A percentile compares a stretch with the other conserved stretches of the same genome.
phyloP scores from a whole-genome alignment of 108 stramenopile genomes.

The Schizochytrium sp. region DNA sequence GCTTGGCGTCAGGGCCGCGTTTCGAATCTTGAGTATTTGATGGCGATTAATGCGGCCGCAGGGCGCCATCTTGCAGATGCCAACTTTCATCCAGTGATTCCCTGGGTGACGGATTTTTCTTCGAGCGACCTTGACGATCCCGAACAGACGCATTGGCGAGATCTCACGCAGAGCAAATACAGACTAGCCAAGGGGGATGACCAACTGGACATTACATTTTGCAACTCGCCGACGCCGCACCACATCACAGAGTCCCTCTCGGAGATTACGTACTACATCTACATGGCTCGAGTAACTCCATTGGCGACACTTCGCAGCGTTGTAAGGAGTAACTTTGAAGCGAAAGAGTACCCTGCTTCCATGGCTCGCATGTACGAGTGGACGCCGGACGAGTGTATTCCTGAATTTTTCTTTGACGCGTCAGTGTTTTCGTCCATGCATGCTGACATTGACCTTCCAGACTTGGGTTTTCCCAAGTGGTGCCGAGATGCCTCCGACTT shows the following conservation, averaged over 20 bases:
- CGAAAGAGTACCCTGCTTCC: conserved; percentile 57
- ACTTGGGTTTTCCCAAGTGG: conserved; percentile 38
- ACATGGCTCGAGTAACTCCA: conserved; percentile 48
- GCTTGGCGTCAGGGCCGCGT: conserved; percentile 46
- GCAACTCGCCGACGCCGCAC: conserved; percentile 48
- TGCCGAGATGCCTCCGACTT: conserved; percentile 25
- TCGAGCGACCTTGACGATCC: not conserved
- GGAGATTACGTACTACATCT: conserved; percentile 60
- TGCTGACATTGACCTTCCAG: conserved; percentile 33
- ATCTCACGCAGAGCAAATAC: conserved; percentile 54
- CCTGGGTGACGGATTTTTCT: conserved; percentile 62
- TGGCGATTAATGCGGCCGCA: conserved; percentile 63
- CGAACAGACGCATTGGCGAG: conserved; percentile 28
- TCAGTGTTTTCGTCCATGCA: conserved; percentile 45
- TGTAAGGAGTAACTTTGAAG: conserved; percentile 52
- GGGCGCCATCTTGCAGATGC: conserved; percentile 49
- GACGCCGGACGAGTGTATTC: conserved; percentile 66
- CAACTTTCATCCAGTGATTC: conserved; percentile 52
- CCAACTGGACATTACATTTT: conserved; percentile 58
- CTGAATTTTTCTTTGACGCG: conserved; percentile 53
- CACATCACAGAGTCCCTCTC: conserved; percentile 59
- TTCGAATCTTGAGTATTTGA: conserved; percentile 57
- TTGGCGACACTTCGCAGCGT: conserved; percentile 38
- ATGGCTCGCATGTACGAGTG: conserved; percentile 55
- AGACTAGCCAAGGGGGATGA: conserved; percentile 59